These are phyloP conservation scores for Trypanosoma grayi DNA, from an alignment of 208 protist genomes.

Conservation along the genomic window DNA sequence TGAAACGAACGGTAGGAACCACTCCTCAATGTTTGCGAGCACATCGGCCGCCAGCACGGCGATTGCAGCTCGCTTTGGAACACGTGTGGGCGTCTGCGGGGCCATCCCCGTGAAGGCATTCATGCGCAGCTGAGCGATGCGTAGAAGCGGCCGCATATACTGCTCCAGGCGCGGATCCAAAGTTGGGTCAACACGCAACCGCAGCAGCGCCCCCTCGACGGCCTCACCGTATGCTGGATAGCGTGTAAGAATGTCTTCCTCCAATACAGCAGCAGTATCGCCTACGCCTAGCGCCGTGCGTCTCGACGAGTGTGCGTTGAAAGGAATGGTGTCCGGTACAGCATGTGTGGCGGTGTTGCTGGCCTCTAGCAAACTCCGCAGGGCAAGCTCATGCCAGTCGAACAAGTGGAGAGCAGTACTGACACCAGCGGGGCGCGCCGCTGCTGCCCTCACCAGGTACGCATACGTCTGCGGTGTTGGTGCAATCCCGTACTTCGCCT, in stretches of 20 bases:
- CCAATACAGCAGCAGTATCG: slow-evolving; percentile 31
- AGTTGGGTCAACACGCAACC: slow-evolving; percentile 51
- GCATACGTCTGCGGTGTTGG: slow-evolving; percentile 78
- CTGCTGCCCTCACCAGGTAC: slow-evolving; percentile 48
- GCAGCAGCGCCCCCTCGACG: slow-evolving; percentile 59
- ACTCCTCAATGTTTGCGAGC: slow-evolving; percentile 71
- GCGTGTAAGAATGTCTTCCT: slow-evolving; percentile 42
- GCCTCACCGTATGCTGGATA: slow-evolving; percentile 67
- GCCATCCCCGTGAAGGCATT: slow-evolving; percentile 65
- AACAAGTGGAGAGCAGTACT: slow-evolving; percentile 59
- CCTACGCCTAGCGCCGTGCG: slow-evolving; percentile 30
- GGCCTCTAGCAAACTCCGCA: slow-evolving; percentile 32
- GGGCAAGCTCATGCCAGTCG: slow-evolving; percentile 66
- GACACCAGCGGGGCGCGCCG: slow-evolving; percentile 31
- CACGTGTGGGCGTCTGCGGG: slow-evolving; percentile 61
- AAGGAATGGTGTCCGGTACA: too few relatives aligned
- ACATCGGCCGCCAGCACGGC: slow-evolving; percentile 79
- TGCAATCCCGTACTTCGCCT: slow-evolving; percentile 47
- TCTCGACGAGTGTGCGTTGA: not conserved
- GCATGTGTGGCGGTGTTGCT: not conserved
- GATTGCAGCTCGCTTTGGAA: slow-evolving; percentile 46
- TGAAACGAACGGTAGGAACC: slow-evolving; percentile 67
- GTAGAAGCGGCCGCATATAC: slow-evolving; percentile 69
- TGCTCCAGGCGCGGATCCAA: slow-evolving; percentile 45
- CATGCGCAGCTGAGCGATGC: slow-evolving; percentile 75